These are phyloP conservation scores for Podaxis pistillaris DNA, from an alignment of 768 basidiomycete genomes.

Conservation along the genomic window DNA sequence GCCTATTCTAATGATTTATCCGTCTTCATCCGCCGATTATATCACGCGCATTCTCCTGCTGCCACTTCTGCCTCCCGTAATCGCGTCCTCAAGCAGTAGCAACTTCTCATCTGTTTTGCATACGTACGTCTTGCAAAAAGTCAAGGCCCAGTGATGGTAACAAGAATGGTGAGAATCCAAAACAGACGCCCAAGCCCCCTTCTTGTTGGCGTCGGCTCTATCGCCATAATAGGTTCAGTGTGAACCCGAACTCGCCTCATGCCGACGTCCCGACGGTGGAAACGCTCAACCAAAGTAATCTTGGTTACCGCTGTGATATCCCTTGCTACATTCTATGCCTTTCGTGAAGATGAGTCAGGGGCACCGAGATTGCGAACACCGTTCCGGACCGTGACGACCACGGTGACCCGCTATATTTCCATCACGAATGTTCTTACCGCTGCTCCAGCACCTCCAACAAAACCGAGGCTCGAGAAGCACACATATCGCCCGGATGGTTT, in stretches of 20 bases:
- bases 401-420: slow-evolving; percentile 2
- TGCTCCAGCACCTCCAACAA: neutral
- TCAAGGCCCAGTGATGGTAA: neutral
- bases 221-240: neutral
- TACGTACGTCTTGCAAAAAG: too few species aligned
- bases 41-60: too few species aligned
- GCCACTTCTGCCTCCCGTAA: too few species aligned
- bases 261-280: slow-evolving; percentile 1
- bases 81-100: too few species aligned
- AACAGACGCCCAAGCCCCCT: neutral
- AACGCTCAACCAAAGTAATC: neutral
- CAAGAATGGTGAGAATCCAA: neutral
- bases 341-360: neutral
- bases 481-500: slow-evolving; percentile 36
- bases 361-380: neutral
- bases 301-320: neutral
- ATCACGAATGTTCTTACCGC: neutral
- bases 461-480: slow-evolving; percentile 27
- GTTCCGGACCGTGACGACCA: slow-evolving; percentile 7
- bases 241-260: neutral
- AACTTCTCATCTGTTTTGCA: too few species aligned
- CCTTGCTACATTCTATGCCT: neutral
- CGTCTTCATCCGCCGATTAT: too few species aligned
- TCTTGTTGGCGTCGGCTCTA: neutral
- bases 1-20: too few species aligned